A percentile compares a stretch with the other conserved stretches of the same genome.
Evolutionary conservation across 768 basidiomycete species (phyloP).

Genomic region (Mrakia gelida): DNA sequence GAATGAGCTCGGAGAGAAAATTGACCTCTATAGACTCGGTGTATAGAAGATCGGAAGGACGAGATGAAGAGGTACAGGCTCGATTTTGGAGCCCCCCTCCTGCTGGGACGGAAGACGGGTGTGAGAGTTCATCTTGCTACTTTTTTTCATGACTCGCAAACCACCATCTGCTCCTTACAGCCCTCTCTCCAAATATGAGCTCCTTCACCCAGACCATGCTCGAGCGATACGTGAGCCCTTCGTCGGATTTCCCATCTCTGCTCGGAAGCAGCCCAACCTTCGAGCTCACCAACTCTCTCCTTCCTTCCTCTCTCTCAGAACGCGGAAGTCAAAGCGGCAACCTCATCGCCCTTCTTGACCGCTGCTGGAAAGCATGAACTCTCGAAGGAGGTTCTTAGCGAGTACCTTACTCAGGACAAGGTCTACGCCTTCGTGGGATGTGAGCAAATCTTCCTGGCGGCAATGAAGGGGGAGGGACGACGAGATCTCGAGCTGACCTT

Average conservation of each 20-base stretch:
- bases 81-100: no score
- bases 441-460: slow-evolving; percentile 4
- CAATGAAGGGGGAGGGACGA: no score
- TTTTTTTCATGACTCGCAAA: background rate
- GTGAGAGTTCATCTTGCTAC: no score
- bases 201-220: slow-evolving; percentile 26
- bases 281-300: no score
- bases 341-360: slow-evolving; percentile 56
- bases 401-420: slow-evolving; percentile 69
- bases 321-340: slow-evolving; percentile 22
- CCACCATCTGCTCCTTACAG: background rate
- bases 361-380: slow-evolving; percentile 57
- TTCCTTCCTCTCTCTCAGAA: background rate
- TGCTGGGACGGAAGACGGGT: no score
- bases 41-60: no score
- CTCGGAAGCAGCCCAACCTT: background rate
- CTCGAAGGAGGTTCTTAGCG: slow-evolving; percentile 50
- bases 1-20: no score
- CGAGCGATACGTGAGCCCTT: slow-evolving; percentile 19
- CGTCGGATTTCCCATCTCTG: background rate
- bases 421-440: slow-evolving; percentile 68
- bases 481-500: background rate
- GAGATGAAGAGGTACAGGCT: no score
- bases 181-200: background rate
- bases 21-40: no score